Conservation (phyloP, 345 rosid genomes). For the Trapa incisa region DNA sequence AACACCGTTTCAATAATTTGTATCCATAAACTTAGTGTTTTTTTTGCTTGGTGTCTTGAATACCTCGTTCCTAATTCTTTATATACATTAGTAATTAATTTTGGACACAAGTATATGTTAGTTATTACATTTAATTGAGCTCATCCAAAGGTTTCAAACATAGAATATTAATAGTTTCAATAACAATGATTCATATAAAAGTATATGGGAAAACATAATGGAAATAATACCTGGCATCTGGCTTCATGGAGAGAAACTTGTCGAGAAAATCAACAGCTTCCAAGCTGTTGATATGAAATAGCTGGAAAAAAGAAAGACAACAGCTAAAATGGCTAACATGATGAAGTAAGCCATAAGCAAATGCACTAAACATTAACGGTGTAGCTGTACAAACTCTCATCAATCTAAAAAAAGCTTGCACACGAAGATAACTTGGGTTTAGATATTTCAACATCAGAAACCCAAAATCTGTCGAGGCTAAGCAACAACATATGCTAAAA, state of each 20-base stretch:
- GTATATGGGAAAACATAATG: constrained; percentile 5
- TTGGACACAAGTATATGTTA: background rate
- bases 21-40: background rate
- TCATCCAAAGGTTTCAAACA: background rate
- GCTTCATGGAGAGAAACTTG: constrained; percentile 77
- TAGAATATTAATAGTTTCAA: background rate
- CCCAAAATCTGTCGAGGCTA: background rate
- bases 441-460: background rate
- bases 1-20: too few species aligned
- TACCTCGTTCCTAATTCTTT: background rate
- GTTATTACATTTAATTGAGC: background rate
- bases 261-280: constrained; percentile 73
- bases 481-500: background rate
- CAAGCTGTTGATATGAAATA: constrained; percentile 58
- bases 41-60: background rate
- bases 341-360: background rate
- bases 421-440: background rate
- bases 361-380: background rate
- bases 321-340: constrained; percentile 2
- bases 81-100: background rate
- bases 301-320: constrained; percentile 31
- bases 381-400: background rate
- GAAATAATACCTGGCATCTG: constrained; percentile 50
- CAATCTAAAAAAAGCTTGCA: background rate
- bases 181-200: background rate